These are phyloP conservation scores for Aurinia saxatilis DNA, from an alignment of 345 rosid genomes.

Conservation along the genomic window DNA sequence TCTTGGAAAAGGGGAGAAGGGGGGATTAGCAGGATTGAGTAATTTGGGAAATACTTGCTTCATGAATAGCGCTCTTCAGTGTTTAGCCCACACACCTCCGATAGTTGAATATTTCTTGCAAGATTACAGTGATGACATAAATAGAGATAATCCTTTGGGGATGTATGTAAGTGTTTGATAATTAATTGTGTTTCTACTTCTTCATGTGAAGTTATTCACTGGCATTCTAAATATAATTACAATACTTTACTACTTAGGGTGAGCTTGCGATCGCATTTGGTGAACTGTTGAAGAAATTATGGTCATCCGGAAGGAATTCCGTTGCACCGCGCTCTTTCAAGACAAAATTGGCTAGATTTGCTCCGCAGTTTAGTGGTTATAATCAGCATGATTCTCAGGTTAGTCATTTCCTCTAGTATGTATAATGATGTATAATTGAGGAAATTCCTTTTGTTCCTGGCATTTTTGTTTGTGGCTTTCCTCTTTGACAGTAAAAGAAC, in stretches of 20 bases:
- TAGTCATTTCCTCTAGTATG: constrained; percentile 16
- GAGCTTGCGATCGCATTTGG: constrained; percentile 97
- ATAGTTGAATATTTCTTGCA: constrained; percentile 78
- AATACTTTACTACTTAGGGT: constrained; percentile 50
- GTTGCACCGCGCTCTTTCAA: constrained; percentile 84
- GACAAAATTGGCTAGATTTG: constrained; percentile 88
- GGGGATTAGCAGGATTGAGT: constrained; percentile 90
- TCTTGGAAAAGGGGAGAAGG: constrained; percentile 54
- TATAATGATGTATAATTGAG: not conserved
- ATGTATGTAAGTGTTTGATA: constrained; percentile 63
- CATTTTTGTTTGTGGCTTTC: not conserved
- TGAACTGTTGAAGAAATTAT: constrained; percentile 71
- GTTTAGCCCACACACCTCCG: constrained; percentile 88
- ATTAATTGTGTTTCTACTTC: not conserved
- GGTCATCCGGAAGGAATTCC: constrained; percentile 78
- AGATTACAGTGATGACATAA: constrained; percentile 79
- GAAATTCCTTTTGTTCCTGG: not conserved
- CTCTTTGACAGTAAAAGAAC: not conserved
- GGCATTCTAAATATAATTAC: not conserved
- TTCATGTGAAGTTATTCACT: constrained; percentile 6
- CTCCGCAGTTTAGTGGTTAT: constrained; percentile 98
- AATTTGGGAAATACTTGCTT: constrained; percentile 98
- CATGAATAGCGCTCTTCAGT: constrained; percentile 95
- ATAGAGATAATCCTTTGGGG: constrained; percentile 82
- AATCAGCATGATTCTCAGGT: constrained; percentile 99